Percentiles rank a stretch among this genome's conserved stretches.
These are phyloP conservation scores for Phyllostachys edulis DNA, from an alignment of 176 grass and related monocot species.

Conservation along the genomic window DNA sequence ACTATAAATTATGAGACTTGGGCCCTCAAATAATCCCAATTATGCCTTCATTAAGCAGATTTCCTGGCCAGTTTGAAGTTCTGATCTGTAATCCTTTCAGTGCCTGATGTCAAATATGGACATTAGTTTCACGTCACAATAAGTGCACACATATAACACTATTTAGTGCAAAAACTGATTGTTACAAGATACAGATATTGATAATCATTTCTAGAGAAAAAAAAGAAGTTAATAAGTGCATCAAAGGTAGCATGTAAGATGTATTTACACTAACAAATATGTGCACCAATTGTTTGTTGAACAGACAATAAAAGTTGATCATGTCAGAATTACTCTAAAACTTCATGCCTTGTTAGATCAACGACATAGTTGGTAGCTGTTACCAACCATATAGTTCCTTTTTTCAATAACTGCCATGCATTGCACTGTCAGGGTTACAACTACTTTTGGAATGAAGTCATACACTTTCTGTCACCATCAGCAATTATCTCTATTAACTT, in stretches of 20 bases:
- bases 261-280: background rate
- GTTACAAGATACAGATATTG: background rate
- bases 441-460: no score
- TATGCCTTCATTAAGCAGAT: conserved; percentile 2
- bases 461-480: no score
- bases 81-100: background rate
- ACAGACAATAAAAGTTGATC: no score
- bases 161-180: background rate
- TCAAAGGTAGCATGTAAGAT: background rate
- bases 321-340: no score
- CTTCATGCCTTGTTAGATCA: no score
- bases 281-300: background rate
- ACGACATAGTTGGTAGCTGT: no score
- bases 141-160: background rate
- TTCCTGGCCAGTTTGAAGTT: background rate
- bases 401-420: no score
- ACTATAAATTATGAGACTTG: background rate
- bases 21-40: background rate
- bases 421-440: no score
- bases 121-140: background rate
- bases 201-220: background rate
- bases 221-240: background rate
- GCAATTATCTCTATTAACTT: no score
- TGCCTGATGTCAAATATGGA: conserved; percentile 27
- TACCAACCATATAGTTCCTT: no score